Percentiles rank a stretch among this genome's conserved stretches.
phyloP scores from a whole-genome alignment of 108 stramenopile species.

The Nitzschia sp. region DNA sequence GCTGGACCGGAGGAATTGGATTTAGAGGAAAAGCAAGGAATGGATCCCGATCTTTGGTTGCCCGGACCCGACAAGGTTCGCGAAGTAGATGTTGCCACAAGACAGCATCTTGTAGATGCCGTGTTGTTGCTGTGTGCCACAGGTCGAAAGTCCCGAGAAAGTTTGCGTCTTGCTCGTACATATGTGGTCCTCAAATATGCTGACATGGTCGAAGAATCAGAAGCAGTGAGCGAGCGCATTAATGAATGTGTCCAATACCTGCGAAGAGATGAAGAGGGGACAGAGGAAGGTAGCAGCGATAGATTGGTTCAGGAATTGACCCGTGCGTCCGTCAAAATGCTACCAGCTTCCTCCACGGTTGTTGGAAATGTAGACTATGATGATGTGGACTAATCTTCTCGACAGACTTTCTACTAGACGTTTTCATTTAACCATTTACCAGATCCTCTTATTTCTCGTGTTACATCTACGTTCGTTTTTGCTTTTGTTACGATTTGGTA shows the following conservation, averaged over 20 bases:
- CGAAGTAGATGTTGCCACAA: conserved; percentile 61
- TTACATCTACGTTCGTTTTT: no score
- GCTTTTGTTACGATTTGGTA: no score
- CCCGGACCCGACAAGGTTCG: conserved; percentile 75
- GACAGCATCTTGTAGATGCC: conserved; percentile 68
- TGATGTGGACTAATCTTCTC: conserved; percentile 31
- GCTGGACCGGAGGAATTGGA: conserved; percentile 85
- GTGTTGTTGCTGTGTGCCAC: conserved; percentile 69
- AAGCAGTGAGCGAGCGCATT: conserved; percentile 78
- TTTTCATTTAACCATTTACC: no score
- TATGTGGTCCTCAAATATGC: conserved; percentile 82
- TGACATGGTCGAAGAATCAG: conserved; percentile 84
- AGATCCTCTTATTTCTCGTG: no score
- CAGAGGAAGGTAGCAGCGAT: conserved; percentile 80
- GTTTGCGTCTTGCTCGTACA: conserved; percentile 50
- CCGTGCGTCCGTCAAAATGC: background rate
- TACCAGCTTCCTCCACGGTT: conserved; percentile 7
- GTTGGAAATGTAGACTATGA: conserved; percentile 30
- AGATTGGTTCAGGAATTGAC: conserved; percentile 44
- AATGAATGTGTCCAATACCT: conserved; percentile 86
- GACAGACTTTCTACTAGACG: background rate
- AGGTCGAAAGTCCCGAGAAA: conserved; percentile 67
- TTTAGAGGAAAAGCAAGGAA: conserved; percentile 78
- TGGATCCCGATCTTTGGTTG: conserved; percentile 88
- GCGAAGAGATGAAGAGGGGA: conserved; percentile 82